Base-by-base conservation (phyloP, 257 asterid species). In the Petrea volubilis region DNA sequence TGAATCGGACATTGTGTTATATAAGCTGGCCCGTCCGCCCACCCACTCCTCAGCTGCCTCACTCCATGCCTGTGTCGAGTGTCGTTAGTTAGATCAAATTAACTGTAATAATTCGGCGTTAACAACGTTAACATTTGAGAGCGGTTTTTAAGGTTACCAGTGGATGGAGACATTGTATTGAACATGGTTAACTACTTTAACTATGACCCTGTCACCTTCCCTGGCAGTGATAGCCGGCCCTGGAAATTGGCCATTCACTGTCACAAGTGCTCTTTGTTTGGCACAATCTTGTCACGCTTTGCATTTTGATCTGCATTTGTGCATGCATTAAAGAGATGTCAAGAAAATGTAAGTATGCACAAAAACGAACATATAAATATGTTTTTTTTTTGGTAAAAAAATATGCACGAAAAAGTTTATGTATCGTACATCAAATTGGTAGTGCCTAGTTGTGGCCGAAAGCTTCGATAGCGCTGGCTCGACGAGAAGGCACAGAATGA, bases 221-320 rank as follows among this genome's bases (percentile, higher is more conserved):
- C 96, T 75, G 1, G 82, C 88, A 1, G 80, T 72, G 11, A 91
- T 56, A 6, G 68, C 83, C 7, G 96, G 96, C 13, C 94, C 97
- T 0, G 96, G 96, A 33, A 79, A 90, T 51, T 80, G 60, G 23
- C 91, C 88, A 2, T 90, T 88, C 1, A 90, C 97, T 1, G 94
- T 90, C 1, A 83, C 88, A 4, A 83, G n/a, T 78, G 81, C 85
- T 86, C 17, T 79, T 86, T 5, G 90, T 86, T 64, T 75, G 87
- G 79, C 96, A 90, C 55, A 87, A 64, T 40, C 96, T 81, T 0
- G 85, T 85, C 61, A 91, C 90, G 0, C 83, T 86, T 70, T 58
- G 71, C 91, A 83, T 81, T 40, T 58, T 69, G 67, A 86, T 75
- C 87, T 86, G 67, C 52, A 74, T n/a, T n/a, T n/a, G n/a, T n/a